Conservation (phyloP, 208 protist species). For the Trypanosoma rangeli region DNA sequence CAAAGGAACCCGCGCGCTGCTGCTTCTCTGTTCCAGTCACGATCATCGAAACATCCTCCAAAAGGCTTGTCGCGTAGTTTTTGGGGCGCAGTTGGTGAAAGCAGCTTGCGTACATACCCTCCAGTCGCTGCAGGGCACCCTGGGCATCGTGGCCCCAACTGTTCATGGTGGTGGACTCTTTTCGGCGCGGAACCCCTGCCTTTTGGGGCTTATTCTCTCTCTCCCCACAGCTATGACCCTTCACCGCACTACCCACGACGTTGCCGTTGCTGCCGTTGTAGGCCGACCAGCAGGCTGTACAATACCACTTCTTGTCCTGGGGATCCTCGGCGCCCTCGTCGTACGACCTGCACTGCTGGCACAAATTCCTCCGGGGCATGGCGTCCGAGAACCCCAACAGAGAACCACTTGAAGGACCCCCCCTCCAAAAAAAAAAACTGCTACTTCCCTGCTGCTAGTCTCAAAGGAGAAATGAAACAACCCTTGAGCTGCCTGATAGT, state of each 20-base stretch:
- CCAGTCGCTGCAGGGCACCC: slow-evolving; percentile 37
- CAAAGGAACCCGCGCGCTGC: slow-evolving; percentile 50
- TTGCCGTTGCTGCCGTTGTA: slow-evolving; percentile 33
- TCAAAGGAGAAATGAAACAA: background rate
- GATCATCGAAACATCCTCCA: slow-evolving; percentile 27
- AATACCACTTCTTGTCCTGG: slow-evolving; percentile 54
- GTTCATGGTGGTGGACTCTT: slow-evolving; percentile 3
- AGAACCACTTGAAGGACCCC: background rate
- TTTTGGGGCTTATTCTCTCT: slow-evolving; percentile 4
- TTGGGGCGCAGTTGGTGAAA: slow-evolving; percentile 20
- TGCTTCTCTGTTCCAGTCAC: slow-evolving; percentile 40
- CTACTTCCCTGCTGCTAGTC: background rate
- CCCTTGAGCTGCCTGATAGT: background rate
- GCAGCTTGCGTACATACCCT: slow-evolving; percentile 36
- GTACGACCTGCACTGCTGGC: slow-evolving; percentile 63
- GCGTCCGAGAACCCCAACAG: slow-evolving; percentile 3
- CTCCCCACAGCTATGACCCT: background rate
- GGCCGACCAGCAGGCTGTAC: slow-evolving; percentile 49
- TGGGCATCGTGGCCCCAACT: slow-evolving; percentile 33
- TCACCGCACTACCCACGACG: slow-evolving; percentile 5
- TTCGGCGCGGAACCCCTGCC: slow-evolving; percentile 2
- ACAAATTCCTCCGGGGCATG: slow-evolving; percentile 40
- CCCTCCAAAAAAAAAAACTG: background rate
- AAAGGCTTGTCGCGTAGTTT: slow-evolving; percentile 22
- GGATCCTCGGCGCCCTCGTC: slow-evolving; percentile 48